Percentiles rank a stretch among this genome's conserved stretches.
Conservation (phyloP, 306 rosid species). For the Cucumis cinereus region DNA sequence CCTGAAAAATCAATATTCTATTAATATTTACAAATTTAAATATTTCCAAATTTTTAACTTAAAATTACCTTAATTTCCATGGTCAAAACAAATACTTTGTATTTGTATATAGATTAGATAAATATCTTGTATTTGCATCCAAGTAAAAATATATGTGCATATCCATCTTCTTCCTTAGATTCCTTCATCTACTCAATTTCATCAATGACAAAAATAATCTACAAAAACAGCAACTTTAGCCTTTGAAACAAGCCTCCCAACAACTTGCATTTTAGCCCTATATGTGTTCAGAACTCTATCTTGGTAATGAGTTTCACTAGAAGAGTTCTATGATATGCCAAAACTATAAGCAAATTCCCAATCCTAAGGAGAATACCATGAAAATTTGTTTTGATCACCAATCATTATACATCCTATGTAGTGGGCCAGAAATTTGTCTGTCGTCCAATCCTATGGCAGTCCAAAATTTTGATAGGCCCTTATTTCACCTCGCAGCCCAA, state of each 20-base stretch:
- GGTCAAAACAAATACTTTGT: too few relatives aligned
- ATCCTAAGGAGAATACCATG: neutral
- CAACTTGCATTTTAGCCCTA: neutral
- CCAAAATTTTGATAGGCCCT: slow-evolving; percentile 87
- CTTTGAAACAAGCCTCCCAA: slow-evolving; percentile 1
- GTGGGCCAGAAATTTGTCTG: slow-evolving; percentile 29
- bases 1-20: too few relatives aligned
- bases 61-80: too few relatives aligned
- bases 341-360: slow-evolving; percentile 4
- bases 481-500: slow-evolving; percentile 72
- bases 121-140: too few relatives aligned
- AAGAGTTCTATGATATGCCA: neutral
- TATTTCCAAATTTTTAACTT: too few relatives aligned
- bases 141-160: too few relatives aligned
- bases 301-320: neutral
- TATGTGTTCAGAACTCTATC: neutral
- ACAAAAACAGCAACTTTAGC: slow-evolving; percentile 2
- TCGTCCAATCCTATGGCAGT: slow-evolving; percentile 37
- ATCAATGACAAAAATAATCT: too few relatives aligned
- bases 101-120: too few relatives aligned
- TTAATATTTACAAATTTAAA: too few relatives aligned
- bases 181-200: too few relatives aligned
- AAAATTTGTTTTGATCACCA: neutral
- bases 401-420: neutral
- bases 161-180: too few relatives aligned